Base-by-base conservation (phyloP, 331 rosid genomes). In the Cydonia oblonga region DNA sequence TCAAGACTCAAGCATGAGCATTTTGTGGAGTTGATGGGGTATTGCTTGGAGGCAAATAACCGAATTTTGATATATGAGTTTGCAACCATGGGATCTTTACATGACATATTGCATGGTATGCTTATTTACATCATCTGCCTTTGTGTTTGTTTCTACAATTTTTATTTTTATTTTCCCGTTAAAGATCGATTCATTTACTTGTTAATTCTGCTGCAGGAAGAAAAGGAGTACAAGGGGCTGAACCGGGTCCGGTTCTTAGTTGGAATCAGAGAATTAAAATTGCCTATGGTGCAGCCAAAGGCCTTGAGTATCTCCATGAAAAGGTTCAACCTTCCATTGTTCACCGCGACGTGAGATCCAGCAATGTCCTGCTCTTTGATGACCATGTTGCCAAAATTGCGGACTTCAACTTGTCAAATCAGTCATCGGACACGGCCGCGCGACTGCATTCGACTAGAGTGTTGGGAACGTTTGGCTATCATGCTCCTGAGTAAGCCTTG, bases 181-280 rank as follows among this genome's bases (percentile, higher is more conserved):
- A 38, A 44, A 57, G 23, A 42, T 64, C 29, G 59, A 66, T 71
- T 69, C 49, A 75, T 19, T 30, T 29, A 38, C 57, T 46, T 13
- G 19, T 68, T 33, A 18, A 15, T 49, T 19, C 19, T 75, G 52
- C 53, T 90, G 73, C 83, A 92, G 98, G 98, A 72, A 88, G 98
- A 69, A 92, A 92, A 74, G 98, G 98, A 60, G 98, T 92, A 44
- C 93, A 92, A 81, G 96, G 96, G 72, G 96, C 98, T 58, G 98
- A 84, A 68, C 98, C 98, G 8, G 98, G 98, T 76, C 98, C 98
- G 20, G 93, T 56, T 70, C 87, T 90, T 46, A 87, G 20, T 72
- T 92, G 98, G 98, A 87, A 26, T 53, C 96, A 90, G 66, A 84
- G 98, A 87, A 96, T 89, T 10, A 92, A 79, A 83, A 81, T 92